Percentiles rank a stretch among this genome's conserved stretches.
These are phyloP conservation scores for Calocybe gambosa DNA, from an alignment of 1,284 basidiomycete genomes.

Conservation along the genomic window DNA sequence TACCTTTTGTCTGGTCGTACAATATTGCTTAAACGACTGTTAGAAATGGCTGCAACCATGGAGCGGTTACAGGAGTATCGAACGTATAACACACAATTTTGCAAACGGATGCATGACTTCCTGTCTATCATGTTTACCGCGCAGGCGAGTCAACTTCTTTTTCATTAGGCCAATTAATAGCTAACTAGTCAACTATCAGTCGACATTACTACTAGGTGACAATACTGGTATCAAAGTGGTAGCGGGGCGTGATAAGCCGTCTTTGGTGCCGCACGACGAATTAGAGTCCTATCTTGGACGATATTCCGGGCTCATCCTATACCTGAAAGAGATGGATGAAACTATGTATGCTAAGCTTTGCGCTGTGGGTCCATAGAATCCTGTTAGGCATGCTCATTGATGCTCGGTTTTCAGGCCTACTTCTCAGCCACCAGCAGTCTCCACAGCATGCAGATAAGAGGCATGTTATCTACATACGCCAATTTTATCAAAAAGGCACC, in stretches of 20 bases:
- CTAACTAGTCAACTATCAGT: constrained; percentile 30
- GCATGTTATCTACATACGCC: constrained; percentile 59
- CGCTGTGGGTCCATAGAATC: constrained; percentile 48
- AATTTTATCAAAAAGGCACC: constrained; percentile 56
- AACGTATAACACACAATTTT: constrained; percentile 85
- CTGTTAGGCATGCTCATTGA: constrained; percentile 1
- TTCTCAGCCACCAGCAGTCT: constrained; percentile 81
- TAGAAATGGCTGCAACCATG: constrained; percentile 92
- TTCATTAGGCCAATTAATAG: neutral
- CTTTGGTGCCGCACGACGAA: constrained; percentile 57
- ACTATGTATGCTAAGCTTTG: constrained; percentile 78
- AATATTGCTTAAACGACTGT: neutral
- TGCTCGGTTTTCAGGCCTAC: constrained; percentile 57
- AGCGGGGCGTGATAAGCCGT: constrained; percentile 37
- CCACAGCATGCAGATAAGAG: constrained; percentile 75
- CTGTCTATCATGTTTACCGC: constrained; percentile 87
- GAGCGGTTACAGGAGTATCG: constrained; percentile 87
- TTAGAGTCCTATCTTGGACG: constrained; percentile 81
- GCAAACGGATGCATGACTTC: constrained; percentile 85
- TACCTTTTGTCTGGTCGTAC: constrained; percentile 1
- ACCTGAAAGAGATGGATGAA: constrained; percentile 94
- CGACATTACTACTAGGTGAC: constrained; percentile 60
- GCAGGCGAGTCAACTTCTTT: constrained; percentile 33
- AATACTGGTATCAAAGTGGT: constrained; percentile 46
- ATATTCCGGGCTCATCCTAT: constrained; percentile 89